Conservation (phyloP, 179 eudicot genomes). For the Corrigiola litoralis region DNA sequence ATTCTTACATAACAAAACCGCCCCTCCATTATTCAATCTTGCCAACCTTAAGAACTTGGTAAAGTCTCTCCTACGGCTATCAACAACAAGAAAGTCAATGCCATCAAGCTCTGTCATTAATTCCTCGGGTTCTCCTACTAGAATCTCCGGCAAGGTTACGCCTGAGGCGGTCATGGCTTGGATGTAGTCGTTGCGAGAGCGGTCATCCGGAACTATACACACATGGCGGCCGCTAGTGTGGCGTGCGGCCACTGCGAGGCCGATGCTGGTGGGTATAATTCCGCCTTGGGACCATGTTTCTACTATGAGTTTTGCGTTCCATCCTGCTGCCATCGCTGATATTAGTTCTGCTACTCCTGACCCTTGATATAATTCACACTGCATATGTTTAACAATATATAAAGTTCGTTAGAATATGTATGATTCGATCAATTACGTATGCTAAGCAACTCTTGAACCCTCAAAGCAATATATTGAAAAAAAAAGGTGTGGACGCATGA, state of each 20-base stretch:
- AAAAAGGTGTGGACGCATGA: no score
- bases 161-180: constrained; percentile 31
- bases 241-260: constrained; percentile 57
- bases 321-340: constrained; percentile 94
- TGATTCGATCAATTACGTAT: no score
- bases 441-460: no score
- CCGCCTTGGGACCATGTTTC: constrained; percentile 70
- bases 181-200: constrained; percentile 40
- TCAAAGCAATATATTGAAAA: no score
- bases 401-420: not conserved
- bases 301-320: constrained; percentile 67
- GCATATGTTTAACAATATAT: not conserved
- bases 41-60: constrained; percentile 46
- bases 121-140: constrained; percentile 58
- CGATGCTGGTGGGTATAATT: constrained; percentile 47
- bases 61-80: constrained; percentile 42
- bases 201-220: constrained; percentile 67
- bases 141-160: constrained; percentile 39
- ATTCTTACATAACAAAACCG: constrained; percentile 73
- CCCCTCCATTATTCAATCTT: constrained; percentile 58
- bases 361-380: constrained; percentile 55
- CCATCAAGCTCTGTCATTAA: constrained; percentile 43
- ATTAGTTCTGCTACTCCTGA: constrained; percentile 83
- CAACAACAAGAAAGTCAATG: constrained; percentile 72
- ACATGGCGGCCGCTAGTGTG: constrained; percentile 77